A percentile compares a stretch with the other conserved stretches of the same genome.
Conservation (phyloP, 495 filamentous ascomycete species). For the Annulohypoxylon nitens region DNA sequence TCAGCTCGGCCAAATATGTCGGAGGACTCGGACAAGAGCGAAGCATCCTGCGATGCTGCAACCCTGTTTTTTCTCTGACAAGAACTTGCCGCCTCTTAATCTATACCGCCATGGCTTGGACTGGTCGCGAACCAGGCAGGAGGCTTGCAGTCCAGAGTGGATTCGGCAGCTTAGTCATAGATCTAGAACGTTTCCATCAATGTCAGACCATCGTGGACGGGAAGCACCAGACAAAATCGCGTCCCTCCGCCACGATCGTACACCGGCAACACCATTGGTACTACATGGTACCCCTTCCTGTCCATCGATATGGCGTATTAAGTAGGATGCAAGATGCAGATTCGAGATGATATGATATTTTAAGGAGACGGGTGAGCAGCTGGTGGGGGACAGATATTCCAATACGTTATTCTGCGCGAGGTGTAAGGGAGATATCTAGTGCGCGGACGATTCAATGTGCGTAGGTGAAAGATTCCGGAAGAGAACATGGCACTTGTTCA, state of each 20-base stretch:
- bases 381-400: constrained; percentile 16
- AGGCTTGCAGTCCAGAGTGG: constrained; percentile 23
- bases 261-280: constrained; percentile 14
- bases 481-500: background rate
- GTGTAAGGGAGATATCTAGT: background rate
- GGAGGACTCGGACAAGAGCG: constrained; percentile 28
- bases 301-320: constrained; percentile 9
- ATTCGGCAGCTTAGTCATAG: constrained; percentile 35
- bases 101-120: constrained; percentile 37
- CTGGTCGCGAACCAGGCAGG: constrained; percentile 30
- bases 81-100: constrained; percentile 12
- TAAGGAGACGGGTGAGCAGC: constrained; percentile 18
- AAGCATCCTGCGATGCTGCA: constrained; percentile 29
- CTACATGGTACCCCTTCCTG: background rate
- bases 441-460: background rate
- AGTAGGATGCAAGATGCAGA: constrained; percentile 15
- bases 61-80: constrained; percentile 14
- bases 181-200: constrained; percentile 23
- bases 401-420: constrained; percentile 26
- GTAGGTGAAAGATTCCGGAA: constrained; percentile 12
- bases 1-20: constrained; percentile 23
- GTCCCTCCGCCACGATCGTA: constrained; percentile 18
- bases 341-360: constrained; percentile 8
- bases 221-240: constrained; percentile 12
- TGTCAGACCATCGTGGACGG: constrained; percentile 17